phyloP scores from a whole-genome alignment of 2,329 filamentous ascomycete genomes.

The Mollisia scopiformis region DNA sequence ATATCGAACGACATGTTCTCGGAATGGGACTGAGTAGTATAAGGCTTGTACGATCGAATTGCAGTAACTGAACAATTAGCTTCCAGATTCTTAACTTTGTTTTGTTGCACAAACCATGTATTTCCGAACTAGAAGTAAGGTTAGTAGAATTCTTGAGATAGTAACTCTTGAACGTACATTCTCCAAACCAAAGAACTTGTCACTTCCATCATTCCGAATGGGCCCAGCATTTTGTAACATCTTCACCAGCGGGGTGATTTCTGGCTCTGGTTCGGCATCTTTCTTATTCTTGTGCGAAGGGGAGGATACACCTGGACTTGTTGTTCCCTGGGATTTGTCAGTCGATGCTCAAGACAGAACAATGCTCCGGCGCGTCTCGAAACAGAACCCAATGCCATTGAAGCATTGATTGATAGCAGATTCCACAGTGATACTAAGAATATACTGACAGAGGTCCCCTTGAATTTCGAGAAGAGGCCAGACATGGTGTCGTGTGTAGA shows the following conservation, averaged over 20 bases:
- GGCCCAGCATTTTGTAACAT: conserved; percentile 83
- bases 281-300: conserved; percentile 32
- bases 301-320: conserved; percentile 26
- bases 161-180: conserved; percentile 68
- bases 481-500: conserved; percentile 46
- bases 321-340: conserved; percentile 25
- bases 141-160: conserved; percentile 23
- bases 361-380: background rate
- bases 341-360: conserved; percentile 10
- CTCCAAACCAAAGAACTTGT: conserved; percentile 98
- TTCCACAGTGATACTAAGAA: background rate
- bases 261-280: conserved; percentile 43
- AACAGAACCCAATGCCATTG: background rate
- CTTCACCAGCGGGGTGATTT: conserved; percentile 67
- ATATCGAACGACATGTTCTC: conserved; percentile 92
- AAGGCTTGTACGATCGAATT: conserved; percentile 98
- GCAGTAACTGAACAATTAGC: conserved; percentile 73
- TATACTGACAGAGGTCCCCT: conserved; percentile 56
- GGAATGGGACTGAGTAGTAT: conserved; percentile 93
- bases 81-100: background rate
- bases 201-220: conserved; percentile 83
- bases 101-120: conserved; percentile 71
- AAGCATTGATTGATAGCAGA: background rate
- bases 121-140: conserved; percentile 78
- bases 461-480: conserved; percentile 62